Base-by-base conservation (phyloP, 495 filamentous ascomycete species). In the Penicillium silybi region DNA sequence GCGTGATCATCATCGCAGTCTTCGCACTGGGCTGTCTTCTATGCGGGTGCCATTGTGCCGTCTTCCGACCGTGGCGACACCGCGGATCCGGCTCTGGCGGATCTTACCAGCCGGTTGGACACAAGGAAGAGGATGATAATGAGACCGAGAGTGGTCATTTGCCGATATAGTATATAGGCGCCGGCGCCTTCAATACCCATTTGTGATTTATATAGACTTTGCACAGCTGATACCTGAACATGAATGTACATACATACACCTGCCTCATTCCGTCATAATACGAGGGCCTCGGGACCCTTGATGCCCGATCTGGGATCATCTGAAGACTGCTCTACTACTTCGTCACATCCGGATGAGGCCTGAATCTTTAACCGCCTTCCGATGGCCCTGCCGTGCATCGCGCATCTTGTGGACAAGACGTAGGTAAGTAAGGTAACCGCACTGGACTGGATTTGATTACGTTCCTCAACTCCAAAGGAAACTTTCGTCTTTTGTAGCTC, bases 121-220 rank as follows among this genome's bases (percentile, higher is more conserved):
- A 50, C 5, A 55, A 59, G 20, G 56, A 62, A 18, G 55, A 62
- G 4, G 52, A 54, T 19, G 53, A 54, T 1, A 41, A 22, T 41
- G 43, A 50, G 18, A 23, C 23, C n/a, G 58, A 58, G 16, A 9
- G 35, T 43, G 42, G 35, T 19, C 47, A 35, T 42, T 34, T 64
- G 25, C 58, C 57, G 25, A 45, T 58, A 35, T 64, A 63, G 45
- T 32, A 19, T 32, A 19, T 46, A 44, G 45, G 44, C 20, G 54
- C 61, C 6, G 53, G 60, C 53, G 44, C 58, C 42, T 34, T 54
- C 38, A 18, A 58, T 58, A 56, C 50, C 48, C 54, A 20, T 48
- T 41, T 19, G 32, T 41, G 11, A 26, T 41, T 41, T 53, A 43
- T 50, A 50, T 34, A 50, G 27, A 52, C 18, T 19, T 38, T 32